Evolutionary conservation across 345 rosid genomes (phyloP).

Genomic region (Arabis hirsuta): DNA sequence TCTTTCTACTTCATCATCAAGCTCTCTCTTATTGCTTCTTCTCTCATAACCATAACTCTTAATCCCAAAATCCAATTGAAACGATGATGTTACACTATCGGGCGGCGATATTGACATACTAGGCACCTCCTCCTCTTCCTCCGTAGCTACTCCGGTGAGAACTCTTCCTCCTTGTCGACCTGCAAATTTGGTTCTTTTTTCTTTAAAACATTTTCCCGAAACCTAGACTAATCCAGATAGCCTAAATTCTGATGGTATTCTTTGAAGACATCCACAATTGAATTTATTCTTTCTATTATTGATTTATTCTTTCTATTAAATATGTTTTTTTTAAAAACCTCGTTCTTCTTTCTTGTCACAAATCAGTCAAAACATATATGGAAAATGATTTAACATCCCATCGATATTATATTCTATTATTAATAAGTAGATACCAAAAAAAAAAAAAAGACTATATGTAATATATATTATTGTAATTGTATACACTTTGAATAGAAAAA

Average conservation of each 20-base stretch:
- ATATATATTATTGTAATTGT: constrained; percentile 1
- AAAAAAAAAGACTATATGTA: not conserved
- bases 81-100: constrained; percentile 80
- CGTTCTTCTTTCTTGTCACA: constrained; percentile 34
- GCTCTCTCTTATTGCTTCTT: constrained; percentile 56
- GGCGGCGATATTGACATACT: constrained; percentile 77
- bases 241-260: not conserved
- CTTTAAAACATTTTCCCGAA: not conserved
- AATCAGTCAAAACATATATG: constrained; percentile 33
- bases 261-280: not conserved
- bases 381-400: constrained; percentile 31
- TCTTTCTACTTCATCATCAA: constrained; percentile 56
- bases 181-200: constrained; percentile 47
- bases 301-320: not conserved
- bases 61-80: constrained; percentile 78
- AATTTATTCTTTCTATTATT: not conserved
- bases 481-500: not conserved
- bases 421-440: no score
- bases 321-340: not conserved
- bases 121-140: constrained; percentile 53
- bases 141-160: constrained; percentile 54
- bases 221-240: not conserved
- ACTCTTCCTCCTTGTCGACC: constrained; percentile 49
- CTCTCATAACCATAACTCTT: constrained; percentile 48
- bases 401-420: not conserved